A percentile compares a stretch with the other conserved stretches of the same genome.
phyloP scores from a whole-genome alignment of 2,329 filamentous ascomycete genomes.

The Aureobasidium sp. region DNA sequence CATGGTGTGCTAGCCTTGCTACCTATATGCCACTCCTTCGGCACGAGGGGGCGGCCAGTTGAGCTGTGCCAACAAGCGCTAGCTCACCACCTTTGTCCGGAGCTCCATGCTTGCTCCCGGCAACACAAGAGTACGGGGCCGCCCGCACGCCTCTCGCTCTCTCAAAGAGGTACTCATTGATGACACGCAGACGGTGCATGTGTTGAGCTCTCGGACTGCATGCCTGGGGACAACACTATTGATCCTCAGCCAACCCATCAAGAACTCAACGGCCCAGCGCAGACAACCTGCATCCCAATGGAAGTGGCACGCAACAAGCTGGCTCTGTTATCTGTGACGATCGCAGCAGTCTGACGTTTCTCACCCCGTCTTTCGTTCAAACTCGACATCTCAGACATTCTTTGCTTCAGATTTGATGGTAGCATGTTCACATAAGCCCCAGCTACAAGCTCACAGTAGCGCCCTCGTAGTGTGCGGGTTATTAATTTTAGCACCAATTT shows the following conservation, averaged over 20 bases:
- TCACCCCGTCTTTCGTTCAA: background rate
- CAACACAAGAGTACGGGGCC: slow-evolving; percentile 12
- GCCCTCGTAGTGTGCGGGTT: slow-evolving; percentile 11
- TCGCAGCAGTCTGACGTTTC: background rate
- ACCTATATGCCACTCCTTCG: slow-evolving; percentile 5
- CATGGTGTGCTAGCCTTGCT: background rate
- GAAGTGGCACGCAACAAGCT: background rate
- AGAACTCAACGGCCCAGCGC: background rate
- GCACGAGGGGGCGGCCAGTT: slow-evolving; percentile 12
- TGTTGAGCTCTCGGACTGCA: slow-evolving; percentile 14
- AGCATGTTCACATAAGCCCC: slow-evolving; percentile 16
- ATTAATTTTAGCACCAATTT: slow-evolving; percentile 14
- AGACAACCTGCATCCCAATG: slow-evolving; percentile 3
- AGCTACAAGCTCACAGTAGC: slow-evolving; percentile 14
- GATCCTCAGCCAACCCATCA: slow-evolving; percentile 2
- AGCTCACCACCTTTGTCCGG: slow-evolving; percentile 12
- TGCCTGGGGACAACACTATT: slow-evolving; percentile 11
- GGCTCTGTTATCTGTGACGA: background rate
- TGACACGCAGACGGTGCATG: slow-evolving; percentile 11
- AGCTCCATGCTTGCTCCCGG: slow-evolving; percentile 14
- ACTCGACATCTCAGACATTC: slow-evolving; percentile 10
- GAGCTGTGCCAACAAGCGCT: slow-evolving; percentile 15
- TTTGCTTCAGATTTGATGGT: slow-evolving; percentile 18
- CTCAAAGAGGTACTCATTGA: background rate
- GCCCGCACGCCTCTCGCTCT: slow-evolving; percentile 5